Base-by-base conservation (phyloP, 2,329 filamentous ascomycete species). In the Alternaria viburni region DNA sequence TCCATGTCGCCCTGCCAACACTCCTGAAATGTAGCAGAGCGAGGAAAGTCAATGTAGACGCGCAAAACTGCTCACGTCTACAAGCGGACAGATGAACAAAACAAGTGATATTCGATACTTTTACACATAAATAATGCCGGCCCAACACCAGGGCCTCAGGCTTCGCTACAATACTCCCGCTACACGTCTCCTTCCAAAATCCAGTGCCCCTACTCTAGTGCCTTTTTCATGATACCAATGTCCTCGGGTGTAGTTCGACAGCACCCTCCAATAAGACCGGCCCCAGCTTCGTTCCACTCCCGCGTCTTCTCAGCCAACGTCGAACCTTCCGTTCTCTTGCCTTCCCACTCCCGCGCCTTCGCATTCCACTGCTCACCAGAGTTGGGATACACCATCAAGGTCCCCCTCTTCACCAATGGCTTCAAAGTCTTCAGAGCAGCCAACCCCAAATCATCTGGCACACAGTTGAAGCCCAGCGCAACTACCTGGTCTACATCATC, bases 281-380 rank as follows among this genome's bases (percentile, higher is more conserved):
- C 83, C 1, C 83, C 82, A 26, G 73, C 73, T 4, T 66, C 61
- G 57, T 72, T 69, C 75, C 78, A 81, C 50, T 79, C 72, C 61
- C 59, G 65, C 13, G 77, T 74, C 54, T 75, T 70, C 13, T 70
- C 69, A n/a, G 69, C 68, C 54, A 81, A 64, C 36, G 60, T 58
- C 10, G 55, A 60, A 1, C 73, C 74, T 28, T 72, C 70, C 0
- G 66, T 71, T 47, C 69, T 66, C 23, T 69, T 62, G 5, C 78
- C 77, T 15, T 73, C 68, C 79, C 79, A 81, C 23, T 69, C 69
- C 56, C 82, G 77, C 11, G 70, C 78, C 56, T 69, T 70, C 6
- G 82, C 81, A 71, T 84, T 80, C 78, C 80, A 85, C 25, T 71
- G 70, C 69, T 85, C 83, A 3, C 83, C 83, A 5, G 82, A 83